phyloP scores from a whole-genome alignment of 805 yeast genomes.

The Starmerella tilneyi region DNA sequence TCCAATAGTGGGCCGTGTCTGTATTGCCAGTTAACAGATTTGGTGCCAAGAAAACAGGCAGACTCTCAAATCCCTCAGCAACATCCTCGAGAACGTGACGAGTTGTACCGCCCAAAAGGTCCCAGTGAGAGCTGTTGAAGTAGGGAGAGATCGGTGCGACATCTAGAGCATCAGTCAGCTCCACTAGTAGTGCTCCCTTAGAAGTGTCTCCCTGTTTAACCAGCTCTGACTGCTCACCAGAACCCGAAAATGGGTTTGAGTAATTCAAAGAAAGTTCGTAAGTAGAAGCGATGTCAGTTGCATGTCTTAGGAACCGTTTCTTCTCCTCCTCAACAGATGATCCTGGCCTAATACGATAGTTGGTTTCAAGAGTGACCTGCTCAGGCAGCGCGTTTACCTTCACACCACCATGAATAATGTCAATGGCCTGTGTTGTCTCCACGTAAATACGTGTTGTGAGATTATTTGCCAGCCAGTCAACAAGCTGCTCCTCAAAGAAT shows the following conservation, averaged over 20 bases:
- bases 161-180: constrained; percentile 29
- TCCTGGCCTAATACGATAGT: constrained; percentile 57
- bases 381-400: constrained; percentile 73
- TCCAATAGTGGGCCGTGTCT: constrained; percentile 61
- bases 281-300: constrained; percentile 35
- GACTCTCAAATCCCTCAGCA: constrained; percentile 8
- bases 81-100: constrained; percentile 52
- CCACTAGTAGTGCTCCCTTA: constrained; percentile 31
- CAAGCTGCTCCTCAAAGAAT: constrained; percentile 14
- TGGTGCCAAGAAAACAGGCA: constrained; percentile 41
- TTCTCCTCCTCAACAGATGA: constrained; percentile 38
- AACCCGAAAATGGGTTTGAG: constrained; percentile 15
- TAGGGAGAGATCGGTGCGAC: constrained; percentile 49
- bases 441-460: constrained; percentile 35
- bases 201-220: constrained; percentile 30
- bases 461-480: constrained; percentile 16
- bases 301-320: constrained; percentile 33
- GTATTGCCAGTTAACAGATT: constrained; percentile 60
- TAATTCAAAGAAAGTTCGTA: constrained; percentile 37
- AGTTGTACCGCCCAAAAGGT: constrained; percentile 50
- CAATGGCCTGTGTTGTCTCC: constrained; percentile 59
- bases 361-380: constrained; percentile 42
- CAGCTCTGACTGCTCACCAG: constrained; percentile 33
- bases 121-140: constrained; percentile 37
- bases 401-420: constrained; percentile 58